Evolutionary conservation across 129 eudicot genomes (phyloP), one percentile per base, ranked within the genome.

Genomic region (Saposhnikovia divaricata): DNA sequence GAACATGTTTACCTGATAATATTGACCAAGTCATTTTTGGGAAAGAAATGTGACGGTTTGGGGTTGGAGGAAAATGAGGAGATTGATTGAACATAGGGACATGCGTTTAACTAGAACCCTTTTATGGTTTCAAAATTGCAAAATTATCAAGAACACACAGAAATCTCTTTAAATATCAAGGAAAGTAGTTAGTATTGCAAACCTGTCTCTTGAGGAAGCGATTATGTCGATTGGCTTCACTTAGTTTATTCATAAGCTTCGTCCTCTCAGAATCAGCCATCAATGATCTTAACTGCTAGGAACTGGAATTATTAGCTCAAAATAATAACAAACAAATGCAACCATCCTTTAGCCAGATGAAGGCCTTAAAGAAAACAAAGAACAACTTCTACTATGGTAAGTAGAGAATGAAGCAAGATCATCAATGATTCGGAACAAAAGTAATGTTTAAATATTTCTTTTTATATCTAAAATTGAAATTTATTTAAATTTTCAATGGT

Each of bases 211-310:
- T 95, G 79, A 95, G 90, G 70, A 87, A 89, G 73, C 97, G 89
- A 72, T 95, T 95, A 23, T 90, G 94, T 77, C 87, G 96, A 89
- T 92, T 95, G 78, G 98, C 97, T 83, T 95, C 98, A 83, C 98
- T 95, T 73, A 95, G 84, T 73, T 95, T 95, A 85, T 85, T 87
- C 46, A 86, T 40, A 51, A 95, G 97, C 82, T 86, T 95, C 42
- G 94, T 82, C 84, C 98, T 95, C 72, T 92, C 92, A 47, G 96
- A 81, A 85, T 95, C 97, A 85, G 89, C 91, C 78, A 85, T 83
- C 82, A 95, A 83, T 47, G 87, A 72, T 81, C 85, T 90, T 82
- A 95, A 79, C 98, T 94, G 92, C 78, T 75, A 72, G 69, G 10
- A 76, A 57, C 16, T 25, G 78, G 43, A 43, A 73, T 77, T 51